Base-by-base conservation (phyloP, 768 basidiomycete species). In the Mycena olivaceomarginata region DNA sequence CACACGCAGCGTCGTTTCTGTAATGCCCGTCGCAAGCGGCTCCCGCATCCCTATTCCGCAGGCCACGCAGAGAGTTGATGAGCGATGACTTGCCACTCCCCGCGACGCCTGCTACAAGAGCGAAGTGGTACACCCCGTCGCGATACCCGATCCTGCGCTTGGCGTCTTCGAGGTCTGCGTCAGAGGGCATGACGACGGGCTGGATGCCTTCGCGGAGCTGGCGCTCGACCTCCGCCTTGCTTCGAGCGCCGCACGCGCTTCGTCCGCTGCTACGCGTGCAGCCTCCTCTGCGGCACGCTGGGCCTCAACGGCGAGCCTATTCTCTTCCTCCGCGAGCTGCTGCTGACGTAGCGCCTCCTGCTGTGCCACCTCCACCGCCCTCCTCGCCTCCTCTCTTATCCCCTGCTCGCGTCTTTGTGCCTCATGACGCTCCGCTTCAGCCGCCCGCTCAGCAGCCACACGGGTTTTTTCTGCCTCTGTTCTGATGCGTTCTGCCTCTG, bases 291-390 rank as follows among this genome's bases (percentile, higher is more conserved):
- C 67, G 51, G 39, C 53, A 68, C 51, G 46, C 39, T 56, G 77
- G 18, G 64, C 77, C 46, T 56, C 39, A 25, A 63, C 59, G 18
- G 74, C 70, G 9, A 48, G 51, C 67, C 68, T 67, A 41, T 63
- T 59, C 45, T 85, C 85, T 20, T 70, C 75, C 22, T 66, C 63
- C 11, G 85, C 82, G 43, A 85, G 85, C 80, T 78, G 81, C 48
- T 84, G 80, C 41, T 84, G 80, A 12, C 84, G 85, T 53, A 82
- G 84, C 15, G 82, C 81, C 5, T 83, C 85, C 51, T 82, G 75
- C 65, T 70, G 82, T 60, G 68, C 68, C 48, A 62, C 78, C 70
- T 65, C 74, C 57, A 65, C 69, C 48, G 78, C 75, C 51, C 59
- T 73, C 65, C 68, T 70, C 48, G 64, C 65, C 72, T 73, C 31